These are phyloP conservation scores for Elaeis guineensis DNA, from an alignment of 176 grass and related monocot species.

Conservation along the genomic window DNA sequence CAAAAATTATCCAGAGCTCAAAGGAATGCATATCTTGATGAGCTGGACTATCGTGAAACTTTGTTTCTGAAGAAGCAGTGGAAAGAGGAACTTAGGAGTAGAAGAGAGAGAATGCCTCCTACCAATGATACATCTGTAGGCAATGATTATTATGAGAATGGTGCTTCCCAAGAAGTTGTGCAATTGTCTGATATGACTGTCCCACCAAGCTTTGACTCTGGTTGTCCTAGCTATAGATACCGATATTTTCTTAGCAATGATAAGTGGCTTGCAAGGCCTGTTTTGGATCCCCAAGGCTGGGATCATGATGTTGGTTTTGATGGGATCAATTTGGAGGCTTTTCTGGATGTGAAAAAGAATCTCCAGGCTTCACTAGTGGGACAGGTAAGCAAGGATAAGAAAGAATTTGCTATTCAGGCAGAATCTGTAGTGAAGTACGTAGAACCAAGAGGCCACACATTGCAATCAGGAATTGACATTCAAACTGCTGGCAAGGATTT, in stretches of 20 bases:
- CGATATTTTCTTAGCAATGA: constrained; percentile 56
- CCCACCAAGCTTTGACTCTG: constrained; percentile 72
- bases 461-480: constrained; percentile 44
- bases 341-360: constrained; percentile 34
- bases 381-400: constrained; percentile 92
- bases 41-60: constrained; percentile 91
- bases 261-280: constrained; percentile 53
- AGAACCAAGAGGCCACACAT: constrained; percentile 28
- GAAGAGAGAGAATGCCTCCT: constrained; percentile 44
- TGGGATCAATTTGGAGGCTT: constrained; percentile 73
- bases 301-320: constrained; percentile 94
- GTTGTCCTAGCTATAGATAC: constrained; percentile 53
- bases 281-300: constrained; percentile 93
- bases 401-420: constrained; percentile 71
- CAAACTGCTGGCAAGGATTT: constrained; percentile 71
- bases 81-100: constrained; percentile 58
- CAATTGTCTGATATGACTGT: constrained; percentile 78
- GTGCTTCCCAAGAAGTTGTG: constrained; percentile 36
- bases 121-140: constrained; percentile 4
- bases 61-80: constrained; percentile 83
- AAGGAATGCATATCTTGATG: constrained; percentile 83
- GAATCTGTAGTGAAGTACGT: constrained; percentile 52
- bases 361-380: constrained; percentile 38
- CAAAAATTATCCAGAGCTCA: constrained; percentile 65
- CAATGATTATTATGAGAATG: constrained; percentile 47